Base-by-base conservation (phyloP, 2,329 filamentous ascomycete species). In the Penicillium sp. region DNA sequence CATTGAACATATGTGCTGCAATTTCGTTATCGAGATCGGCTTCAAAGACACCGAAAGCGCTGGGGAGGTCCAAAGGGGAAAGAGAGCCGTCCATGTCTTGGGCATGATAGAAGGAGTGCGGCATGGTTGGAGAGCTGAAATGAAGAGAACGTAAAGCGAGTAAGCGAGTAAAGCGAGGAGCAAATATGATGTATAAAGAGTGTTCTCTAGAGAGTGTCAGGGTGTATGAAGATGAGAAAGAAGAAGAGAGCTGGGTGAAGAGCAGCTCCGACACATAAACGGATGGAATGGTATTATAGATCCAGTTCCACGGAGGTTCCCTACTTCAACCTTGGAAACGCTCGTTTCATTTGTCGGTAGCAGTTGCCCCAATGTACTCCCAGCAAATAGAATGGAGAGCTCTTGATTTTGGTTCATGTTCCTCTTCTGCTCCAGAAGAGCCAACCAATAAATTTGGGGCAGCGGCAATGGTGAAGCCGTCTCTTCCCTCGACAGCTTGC, bases 281-380 rank as follows among this genome's bases (percentile, higher is more conserved):
- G 5, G 47, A 45, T 45, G 47, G 29, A 29, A 52, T 34, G 4
- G 29, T 47, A 45, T 38, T n/a, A 21, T 42, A 28, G 42, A 10
- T 9, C 13, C 21, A 29, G 9, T n/a, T 28, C 21, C 23, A 6
- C 18, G 23, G 18, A 23, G 23, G 43, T 18, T 28, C 47, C 36
- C 41, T 34, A 33, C 16, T 49, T 12, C 12, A 46, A 45, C 28
- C 26, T 21, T 28, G 38, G 31, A 42, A 46, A 28, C 26, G 7
- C 6, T 29, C 43, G 33, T 23, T 51, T 48, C 44, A 58, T 44
- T 36, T 45, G 42, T 60, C 59, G 36, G 60, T 29, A 45, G 59
- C 42, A 12, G 66, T 63, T 15, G 66, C 58, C 8, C 70, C 73
- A 26, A 70, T 64, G 56, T 65, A 74, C 44, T 75, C 73, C 72